These are phyloP conservation scores for Metarhizium rileyi DNA, from an alignment of 2,329 filamentous ascomycete species.

Conservation along the genomic window DNA sequence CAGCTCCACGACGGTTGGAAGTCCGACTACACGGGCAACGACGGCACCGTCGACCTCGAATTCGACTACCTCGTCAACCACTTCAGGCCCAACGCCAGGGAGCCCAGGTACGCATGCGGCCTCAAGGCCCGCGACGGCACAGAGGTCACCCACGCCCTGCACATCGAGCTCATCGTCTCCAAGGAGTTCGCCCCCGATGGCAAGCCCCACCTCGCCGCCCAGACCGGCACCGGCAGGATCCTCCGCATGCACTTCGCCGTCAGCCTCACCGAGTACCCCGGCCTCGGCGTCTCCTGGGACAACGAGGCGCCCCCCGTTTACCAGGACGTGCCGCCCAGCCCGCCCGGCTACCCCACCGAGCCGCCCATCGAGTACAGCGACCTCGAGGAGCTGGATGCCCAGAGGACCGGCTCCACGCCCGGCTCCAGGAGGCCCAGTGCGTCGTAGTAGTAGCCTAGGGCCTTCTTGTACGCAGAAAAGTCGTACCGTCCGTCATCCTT, in stretches of 20 bases:
- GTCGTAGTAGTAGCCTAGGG: background rate
- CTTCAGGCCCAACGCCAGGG: conserved; percentile 35
- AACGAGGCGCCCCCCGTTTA: conserved; percentile 93
- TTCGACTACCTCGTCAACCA: conserved; percentile 42
- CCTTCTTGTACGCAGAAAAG: no score
- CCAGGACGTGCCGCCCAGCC: conserved; percentile 81
- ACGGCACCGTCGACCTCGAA: conserved; percentile 49
- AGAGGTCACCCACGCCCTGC: conserved; percentile 72
- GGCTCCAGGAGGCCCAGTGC: background rate
- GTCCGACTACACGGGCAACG: conserved; percentile 44
- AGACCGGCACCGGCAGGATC: conserved; percentile 83
- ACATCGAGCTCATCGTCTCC: conserved; percentile 88
- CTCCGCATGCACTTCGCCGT: conserved; percentile 86
- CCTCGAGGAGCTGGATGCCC: conserved; percentile 24
- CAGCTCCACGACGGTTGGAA: conserved; percentile 89
- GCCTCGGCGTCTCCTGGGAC: conserved; percentile 91
- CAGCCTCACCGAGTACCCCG: conserved; percentile 70
- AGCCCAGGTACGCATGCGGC: conserved; percentile 63
- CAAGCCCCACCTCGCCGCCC: conserved; percentile 59
- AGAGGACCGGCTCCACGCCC: conserved; percentile 4
- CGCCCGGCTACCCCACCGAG: conserved; percentile 53
- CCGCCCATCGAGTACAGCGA: conserved; percentile 30
- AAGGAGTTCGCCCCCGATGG: conserved; percentile 76
- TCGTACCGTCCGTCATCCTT: no score
- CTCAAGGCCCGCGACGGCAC: conserved; percentile 65